Conservation (phyloP, 371 early-diverging fungal genomes). For the Mucor circinelloides region DNA sequence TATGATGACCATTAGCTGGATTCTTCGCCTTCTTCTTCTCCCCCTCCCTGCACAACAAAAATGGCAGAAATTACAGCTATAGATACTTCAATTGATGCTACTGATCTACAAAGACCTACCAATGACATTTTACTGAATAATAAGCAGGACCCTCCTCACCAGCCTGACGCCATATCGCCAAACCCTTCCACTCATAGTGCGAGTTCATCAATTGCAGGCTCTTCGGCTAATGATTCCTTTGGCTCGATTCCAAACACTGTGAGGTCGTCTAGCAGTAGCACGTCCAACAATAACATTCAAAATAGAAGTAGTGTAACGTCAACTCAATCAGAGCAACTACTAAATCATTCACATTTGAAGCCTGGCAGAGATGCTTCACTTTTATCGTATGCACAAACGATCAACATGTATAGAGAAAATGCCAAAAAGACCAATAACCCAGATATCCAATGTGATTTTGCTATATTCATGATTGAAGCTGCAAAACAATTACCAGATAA, state of each 20-base stretch:
- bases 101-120: slow-evolving; percentile 6
- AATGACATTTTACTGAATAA: slow-evolving; percentile 8
- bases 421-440: slow-evolving; percentile 77
- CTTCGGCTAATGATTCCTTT: slow-evolving; percentile 4
- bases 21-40: slow-evolving; percentile 6
- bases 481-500: slow-evolving; percentile 45
- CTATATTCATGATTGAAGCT: slow-evolving; percentile 67
- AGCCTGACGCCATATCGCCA: slow-evolving; percentile 20
- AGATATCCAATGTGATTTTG: slow-evolving; percentile 78
- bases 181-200: slow-evolving; percentile 25
- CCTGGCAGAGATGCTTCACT: slow-evolving; percentile 63
- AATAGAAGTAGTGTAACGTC: slow-evolving; percentile 7
- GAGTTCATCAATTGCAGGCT: slow-evolving; percentile 21
- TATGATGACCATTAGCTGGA: background rate
- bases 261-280: slow-evolving; percentile 33
- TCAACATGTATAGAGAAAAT: slow-evolving; percentile 78
- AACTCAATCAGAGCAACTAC: slow-evolving; percentile 21
- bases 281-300: slow-evolving; percentile 32
- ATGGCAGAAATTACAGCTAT: slow-evolving; percentile 21
- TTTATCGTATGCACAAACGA: slow-evolving; percentile 64
- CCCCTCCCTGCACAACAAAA: background rate
- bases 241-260: slow-evolving; percentile 19
- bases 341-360: slow-evolving; percentile 62
- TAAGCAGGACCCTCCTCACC: slow-evolving; percentile 1
- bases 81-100: slow-evolving; percentile 13